Evolutionary conservation across 495 filamentous ascomycete genomes (phyloP), one percentile per base, ranked within the genome.

Genomic region (Talaromyces wortmannii): DNA sequence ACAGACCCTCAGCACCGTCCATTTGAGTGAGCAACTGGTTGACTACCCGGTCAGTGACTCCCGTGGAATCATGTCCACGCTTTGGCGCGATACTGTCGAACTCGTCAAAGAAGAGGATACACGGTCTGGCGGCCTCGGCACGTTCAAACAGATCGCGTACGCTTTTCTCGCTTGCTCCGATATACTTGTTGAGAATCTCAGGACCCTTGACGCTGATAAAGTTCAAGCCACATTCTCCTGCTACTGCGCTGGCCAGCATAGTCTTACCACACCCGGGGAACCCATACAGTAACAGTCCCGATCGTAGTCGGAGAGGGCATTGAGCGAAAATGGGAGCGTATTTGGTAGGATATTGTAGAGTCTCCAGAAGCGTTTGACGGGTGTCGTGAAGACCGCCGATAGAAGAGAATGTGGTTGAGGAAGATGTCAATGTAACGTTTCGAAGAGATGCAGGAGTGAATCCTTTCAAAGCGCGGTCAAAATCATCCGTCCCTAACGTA

Each of bases 131-230:
- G 10, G 92, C 91, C 57, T 87, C 81, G 0, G 94, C 94, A 56
- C 94, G 82, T 63, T 94, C 92, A 57, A 98, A 98, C 2, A 97
- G 78, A 68, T 97, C 94, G 2, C 95, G 84, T 13, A 98, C 91
- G 53, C 83, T 88, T 73, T 97, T 97, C 62, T 98, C 94, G 33
- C 86, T 91, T 0, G 94, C 94, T 55, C 94, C 94, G 36, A 97
- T 97, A 67, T 97, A 97, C 67, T 97, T 98, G 72, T 97, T 97
- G 57, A 98, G 69, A 44, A 98, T 97, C 70, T 98, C 95, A 4
- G 94, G 95, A 6, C 94, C 94, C 68, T 97, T 97, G 55, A 98
- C 95, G 53, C 84, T 90, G 73, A 98, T 97, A 75, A 97, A 97
- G 67, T 97, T 97, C 61, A 97, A 81, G 0, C 92, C 92, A 63